Base-by-base conservation (phyloP, 345 rosid species). In the Dovyalis caffra region DNA sequence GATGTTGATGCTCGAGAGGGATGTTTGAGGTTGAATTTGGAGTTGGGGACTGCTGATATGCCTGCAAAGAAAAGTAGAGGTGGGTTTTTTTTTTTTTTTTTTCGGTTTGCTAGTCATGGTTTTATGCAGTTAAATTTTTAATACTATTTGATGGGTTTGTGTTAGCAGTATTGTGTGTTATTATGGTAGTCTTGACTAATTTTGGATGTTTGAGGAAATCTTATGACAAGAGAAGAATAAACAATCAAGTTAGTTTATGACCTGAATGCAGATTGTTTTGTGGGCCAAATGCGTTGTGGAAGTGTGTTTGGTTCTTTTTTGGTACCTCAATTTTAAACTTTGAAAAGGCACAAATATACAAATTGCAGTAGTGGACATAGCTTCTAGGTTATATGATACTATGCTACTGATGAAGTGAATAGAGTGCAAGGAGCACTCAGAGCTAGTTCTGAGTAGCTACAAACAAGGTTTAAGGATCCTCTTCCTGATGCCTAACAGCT, bases 381-480 rank as follows among this genome's bases (percentile, higher is more conserved):
- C 76, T 1, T 15, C 51, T 45, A 45, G 51, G 14, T 45, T 45
- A 20, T 49, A 69, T 58, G 78, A 75, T 58, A 33, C 72, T 33
- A 1, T 83, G 49, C 79, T 18, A 32, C 81, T 6, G 76, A 88
- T 11, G 80, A 78, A 78, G 79, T 87, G 77, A 62, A 63, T 15
- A 77, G 58, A 83, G 81, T 76, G 31, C 81, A 70, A 77, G 88
- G 78, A 64, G 85, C 85, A 1, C 90, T 87, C 15, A 81, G 78
- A 40, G 34, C 72, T 18, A 89, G 88, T 71, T 56, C 69, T 28
- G 49, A 47, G 72, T 93, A 85, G 75, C 74, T 91, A 62, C 82
- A 47, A 77, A 78, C 84, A 1, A 31, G 70, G 28, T 86, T 87
- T 16, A 81, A 68, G 5, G 93, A 89, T 70, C 91, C 90, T 49